Base-by-base conservation (phyloP, 2,329 filamentous ascomycete species). In the Metarhizium guizhouense region DNA sequence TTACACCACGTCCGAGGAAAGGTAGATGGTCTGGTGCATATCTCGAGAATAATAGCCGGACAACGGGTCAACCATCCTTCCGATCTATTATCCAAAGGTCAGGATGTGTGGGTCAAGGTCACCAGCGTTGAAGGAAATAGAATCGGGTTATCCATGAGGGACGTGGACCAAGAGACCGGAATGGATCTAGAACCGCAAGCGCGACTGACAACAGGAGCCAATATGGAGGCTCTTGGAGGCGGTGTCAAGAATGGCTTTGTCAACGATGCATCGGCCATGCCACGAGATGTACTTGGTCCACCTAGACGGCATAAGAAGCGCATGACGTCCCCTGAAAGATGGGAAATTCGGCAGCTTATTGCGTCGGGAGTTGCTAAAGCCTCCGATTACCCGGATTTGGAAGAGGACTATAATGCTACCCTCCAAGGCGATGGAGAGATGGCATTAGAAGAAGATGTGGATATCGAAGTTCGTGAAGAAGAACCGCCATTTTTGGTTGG, bases 331-430 rank as follows among this genome's bases (percentile, higher is more conserved):
- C 94, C 94, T 1, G 94, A 99, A 68, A 79, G 94, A 66, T 99
- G 94, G 93, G 94, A 99, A 69, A 96, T 99, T 59, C 85, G 93
- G 59, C 94, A 99, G 67, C 78, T 99, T 53, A 97, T 99, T 65
- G 91, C 93, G 3, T 96, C 94, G 4, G 94, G 95, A 49, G 93
- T 95, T 8, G 87, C 90, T 18, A 95, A 94, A 63, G 92, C 90
- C 0, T 88, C 89, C 0, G 93, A 97, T 63, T 96, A 96, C 67
- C 94, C 94, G 0, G 93, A 96, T 60, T 80, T 97, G 32, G 90
- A 97, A 62, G 90, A 96, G 62, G 92, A 97, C 56, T 96, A 95
- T 68, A 87, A 96, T 59, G 87, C 89, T 16, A 92, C 90, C 0
- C 75, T 96, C 30, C 87, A 86, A 30, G 93, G 91, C 16, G 90